Base-by-base conservation (phyloP, 352 stramenopile species). In the Globisporangium heterothallicum region DNA sequence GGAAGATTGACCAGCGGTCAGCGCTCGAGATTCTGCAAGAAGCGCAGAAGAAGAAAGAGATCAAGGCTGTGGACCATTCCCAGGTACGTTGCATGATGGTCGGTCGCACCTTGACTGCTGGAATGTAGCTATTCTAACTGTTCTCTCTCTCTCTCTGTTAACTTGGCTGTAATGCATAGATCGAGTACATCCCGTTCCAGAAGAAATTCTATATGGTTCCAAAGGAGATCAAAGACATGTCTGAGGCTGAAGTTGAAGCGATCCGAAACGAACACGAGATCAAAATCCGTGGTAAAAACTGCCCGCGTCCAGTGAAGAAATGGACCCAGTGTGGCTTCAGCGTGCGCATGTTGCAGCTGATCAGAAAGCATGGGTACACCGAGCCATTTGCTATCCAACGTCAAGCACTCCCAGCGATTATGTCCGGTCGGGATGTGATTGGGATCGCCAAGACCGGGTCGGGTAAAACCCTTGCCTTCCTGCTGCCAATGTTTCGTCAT, bases 191-290 rank as follows among this genome's bases (percentile, higher is more conserved):
- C 13, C 58, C 84, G 8, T 97, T 99, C 59, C 87, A 97, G 43
- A 99, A 99, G 78, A 98, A 99, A 62, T 96, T 99, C 30, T 99
- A 99, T 61, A 91, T 99, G 14, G 86, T 98, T 16, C 97, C 97
- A 13, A 88, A 91, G 41, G 86, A 94, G 35, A 85, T 99, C 51
- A 92, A 92, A 29, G 68, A 77, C 22, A 68, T 99, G 42, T 84
- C 83, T 1, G 78, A 92, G 6, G 83, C 97, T 32, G 77, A 98
- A 49, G 72, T 95, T 4, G 77, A 84, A 38, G 57, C 61, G 18
- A 72, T 91, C 30, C 84, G 80, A 14, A 82, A 86, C 21, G 88
- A 96, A 38, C 66, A 97, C 29, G 94, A 98, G 60, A 97, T 99
- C 49, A 98, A 97, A 63, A 86, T 99, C 34, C 90, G 97, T n/a